These are phyloP conservation scores for Thielaviopsis punctulata DNA, from an alignment of 2,329 filamentous ascomycete species.

Conservation along the genomic window DNA sequence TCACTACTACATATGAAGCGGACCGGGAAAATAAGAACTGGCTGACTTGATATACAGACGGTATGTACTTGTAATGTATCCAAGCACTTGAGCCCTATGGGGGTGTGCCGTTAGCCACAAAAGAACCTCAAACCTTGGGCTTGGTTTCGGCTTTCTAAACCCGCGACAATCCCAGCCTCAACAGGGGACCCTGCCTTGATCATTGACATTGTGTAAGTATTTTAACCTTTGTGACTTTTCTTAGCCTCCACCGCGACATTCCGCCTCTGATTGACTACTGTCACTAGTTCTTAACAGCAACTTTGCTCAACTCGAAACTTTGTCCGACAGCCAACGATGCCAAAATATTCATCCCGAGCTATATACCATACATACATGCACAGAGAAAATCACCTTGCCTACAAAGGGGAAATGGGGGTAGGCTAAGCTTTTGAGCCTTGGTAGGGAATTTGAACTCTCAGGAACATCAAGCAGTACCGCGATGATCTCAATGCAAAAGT, in stretches of 20 bases:
- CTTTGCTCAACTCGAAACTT: too few relatives aligned
- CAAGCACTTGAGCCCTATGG: slow-evolving; percentile 19
- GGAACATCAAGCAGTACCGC: neutral
- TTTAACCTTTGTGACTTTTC: neutral
- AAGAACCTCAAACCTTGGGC: neutral
- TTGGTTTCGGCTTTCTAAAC: neutral
- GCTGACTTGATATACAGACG: too few relatives aligned
- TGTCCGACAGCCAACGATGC: too few relatives aligned
- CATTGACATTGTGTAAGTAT: neutral
- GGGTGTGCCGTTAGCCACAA: neutral
- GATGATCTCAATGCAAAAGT: neutral
- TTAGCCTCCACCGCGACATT: neutral
- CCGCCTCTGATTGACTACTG: too few relatives aligned
- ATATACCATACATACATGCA: too few relatives aligned
- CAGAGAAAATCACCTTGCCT: neutral
- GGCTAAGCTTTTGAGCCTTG: neutral
- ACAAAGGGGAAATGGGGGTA: too few relatives aligned
- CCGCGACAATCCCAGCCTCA: neutral
- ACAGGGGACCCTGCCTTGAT: neutral
- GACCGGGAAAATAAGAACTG: too few relatives aligned
- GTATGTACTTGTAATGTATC: too few relatives aligned
- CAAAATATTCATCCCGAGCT: too few relatives aligned
- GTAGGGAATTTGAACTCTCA: neutral
- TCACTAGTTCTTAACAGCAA: too few relatives aligned
- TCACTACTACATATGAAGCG: too few relatives aligned